Percentiles rank a stretch among this genome's conserved stretches.
phyloP scores from a whole-genome alignment of 2,329 filamentous ascomycete species.

The Aspergillus niger region DNA sequence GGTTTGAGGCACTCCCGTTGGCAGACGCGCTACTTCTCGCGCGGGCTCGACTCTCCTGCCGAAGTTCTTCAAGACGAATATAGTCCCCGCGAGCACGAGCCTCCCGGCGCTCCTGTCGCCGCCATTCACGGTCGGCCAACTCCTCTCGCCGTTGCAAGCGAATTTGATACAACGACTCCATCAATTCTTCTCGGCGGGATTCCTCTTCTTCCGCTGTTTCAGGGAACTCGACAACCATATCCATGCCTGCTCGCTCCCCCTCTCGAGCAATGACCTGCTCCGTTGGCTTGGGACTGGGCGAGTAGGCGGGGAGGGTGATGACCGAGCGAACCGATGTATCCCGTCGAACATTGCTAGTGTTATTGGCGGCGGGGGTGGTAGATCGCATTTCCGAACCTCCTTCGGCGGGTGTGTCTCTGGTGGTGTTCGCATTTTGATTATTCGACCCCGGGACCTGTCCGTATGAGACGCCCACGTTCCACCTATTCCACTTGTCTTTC shows the following conservation, averaged over 20 bases:
- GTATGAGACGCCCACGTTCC: slow-evolving; percentile 48
- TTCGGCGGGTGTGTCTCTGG: slow-evolving; percentile 30
- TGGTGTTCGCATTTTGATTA: slow-evolving; percentile 25
- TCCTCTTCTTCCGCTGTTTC: slow-evolving; percentile 80
- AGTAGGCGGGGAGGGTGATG: slow-evolving; percentile 89
- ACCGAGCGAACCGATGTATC: slow-evolving; percentile 89
- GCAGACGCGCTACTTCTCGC: slow-evolving; percentile 33
- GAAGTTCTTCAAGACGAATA: slow-evolving; percentile 67
- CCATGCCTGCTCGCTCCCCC: slow-evolving; percentile 88
- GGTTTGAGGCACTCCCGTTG: slow-evolving; percentile 39
- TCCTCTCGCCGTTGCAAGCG: slow-evolving; percentile 74
- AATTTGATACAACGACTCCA: slow-evolving; percentile 91
- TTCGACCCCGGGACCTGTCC: slow-evolving; percentile 39
- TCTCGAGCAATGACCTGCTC: slow-evolving; percentile 85
- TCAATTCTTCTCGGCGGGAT: slow-evolving; percentile 77
- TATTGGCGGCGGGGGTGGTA: slow-evolving; percentile 10
- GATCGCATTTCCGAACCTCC: slow-evolving; percentile 33
- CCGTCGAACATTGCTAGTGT: slow-evolving; percentile 62
- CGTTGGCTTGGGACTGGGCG: slow-evolving; percentile 67
- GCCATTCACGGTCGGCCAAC: slow-evolving; percentile 73
- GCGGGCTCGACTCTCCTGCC: slow-evolving; percentile 57
- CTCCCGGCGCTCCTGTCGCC: slow-evolving; percentile 68
- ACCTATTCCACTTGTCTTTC: slow-evolving; percentile 55
- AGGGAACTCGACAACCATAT: slow-evolving; percentile 83
- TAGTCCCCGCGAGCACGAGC: slow-evolving; percentile 71